Base-by-base conservation (phyloP, 768 basidiomycete species). In the Podaxis rugospora region DNA sequence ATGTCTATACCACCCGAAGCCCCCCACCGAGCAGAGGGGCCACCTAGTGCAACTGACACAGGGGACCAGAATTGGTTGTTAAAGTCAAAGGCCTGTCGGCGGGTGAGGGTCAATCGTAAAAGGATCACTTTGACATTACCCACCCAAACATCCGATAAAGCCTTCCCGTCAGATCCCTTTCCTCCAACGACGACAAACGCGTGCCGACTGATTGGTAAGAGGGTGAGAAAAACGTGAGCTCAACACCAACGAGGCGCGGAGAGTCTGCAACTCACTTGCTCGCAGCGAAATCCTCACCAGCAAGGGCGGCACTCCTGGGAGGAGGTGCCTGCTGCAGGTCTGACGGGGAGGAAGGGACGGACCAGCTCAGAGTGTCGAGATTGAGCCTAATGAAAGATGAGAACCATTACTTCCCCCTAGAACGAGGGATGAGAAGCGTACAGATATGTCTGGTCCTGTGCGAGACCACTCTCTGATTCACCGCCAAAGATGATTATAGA, bases 171-270 rank as follows among this genome's bases (percentile, higher is more conserved):
- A n/a, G 73, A 60, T 51, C 77, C 87, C 71, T 80, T 83, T 27
- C 92, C 92, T 21, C 91, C 92, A 52, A 89, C 80, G 14, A 93
- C 75, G 35, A 93, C 74, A 68, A 92, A 89, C 25, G 85, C 88
- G 58, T 82, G 81, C 42, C 92, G 90, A 69, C 90, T 92, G 64
- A 11, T 6, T 1, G 23, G 27, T 39, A 63, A 62, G 55, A 40
- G 57, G 21, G 18, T 49, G 46, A 18, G 21, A 5, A 16, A 40
- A 40, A 40, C n/a, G 42, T 44, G n/a, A 18, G 42, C 14, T 23
- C 25, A 25, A 49, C 9, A 32, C 49, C 11, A 32, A 42, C n/a
- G 27, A 55, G 47, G 66, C 23, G 46, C 54, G 35, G 50, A 61
- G 50, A 37, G 36, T 16, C 0, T 50, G 54, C 28, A 42, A 81